These are phyloP conservation scores for Trypanosoma congolense DNA, from an alignment of 208 protist species.

Conservation along the genomic window DNA sequence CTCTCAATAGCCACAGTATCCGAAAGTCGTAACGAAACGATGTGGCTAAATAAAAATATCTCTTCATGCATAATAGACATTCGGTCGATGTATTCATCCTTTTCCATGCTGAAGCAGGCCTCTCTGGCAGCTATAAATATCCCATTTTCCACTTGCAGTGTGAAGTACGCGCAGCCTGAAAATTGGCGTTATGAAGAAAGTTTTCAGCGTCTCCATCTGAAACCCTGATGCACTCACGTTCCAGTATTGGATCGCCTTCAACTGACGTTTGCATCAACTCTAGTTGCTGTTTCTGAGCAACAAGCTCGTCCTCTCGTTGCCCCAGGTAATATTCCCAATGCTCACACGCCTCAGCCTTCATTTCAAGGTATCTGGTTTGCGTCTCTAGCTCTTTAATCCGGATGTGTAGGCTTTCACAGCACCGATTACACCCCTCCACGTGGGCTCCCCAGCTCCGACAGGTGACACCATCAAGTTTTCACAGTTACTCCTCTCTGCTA, in stretches of 20 bases:
- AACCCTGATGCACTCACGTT: conserved; percentile 17
- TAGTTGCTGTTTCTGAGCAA: conserved; percentile 9
- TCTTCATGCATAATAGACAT: conserved; percentile 19
- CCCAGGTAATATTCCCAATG: conserved; percentile 14
- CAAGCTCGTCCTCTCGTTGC: conserved; percentile 14
- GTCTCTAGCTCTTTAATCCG: conserved; percentile 6
- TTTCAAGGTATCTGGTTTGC: conserved; percentile 7
- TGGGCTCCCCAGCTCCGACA: no score
- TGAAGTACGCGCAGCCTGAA: neutral
- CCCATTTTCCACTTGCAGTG: conserved; percentile 11
- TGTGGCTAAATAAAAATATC: neutral
- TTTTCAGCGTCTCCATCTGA: conserved; percentile 13
- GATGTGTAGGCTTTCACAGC: conserved; percentile 8
- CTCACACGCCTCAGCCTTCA: conserved; percentile 19
- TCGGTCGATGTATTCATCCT: conserved; percentile 13
- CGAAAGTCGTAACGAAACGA: conserved; percentile 15
- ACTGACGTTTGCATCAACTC: conserved; percentile 12
- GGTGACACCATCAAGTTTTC: no score
- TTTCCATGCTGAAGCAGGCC: conserved; percentile 21
- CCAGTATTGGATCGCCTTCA: conserved; percentile 18
- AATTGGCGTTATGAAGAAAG: conserved; percentile 13
- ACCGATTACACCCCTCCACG: no score
- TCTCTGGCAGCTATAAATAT: no score
- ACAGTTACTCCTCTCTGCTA: no score
- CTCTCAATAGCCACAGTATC: conserved; percentile 8